Conservation (phyloP, 2,329 filamentous ascomycete species). For the Penicillium sp. region DNA sequence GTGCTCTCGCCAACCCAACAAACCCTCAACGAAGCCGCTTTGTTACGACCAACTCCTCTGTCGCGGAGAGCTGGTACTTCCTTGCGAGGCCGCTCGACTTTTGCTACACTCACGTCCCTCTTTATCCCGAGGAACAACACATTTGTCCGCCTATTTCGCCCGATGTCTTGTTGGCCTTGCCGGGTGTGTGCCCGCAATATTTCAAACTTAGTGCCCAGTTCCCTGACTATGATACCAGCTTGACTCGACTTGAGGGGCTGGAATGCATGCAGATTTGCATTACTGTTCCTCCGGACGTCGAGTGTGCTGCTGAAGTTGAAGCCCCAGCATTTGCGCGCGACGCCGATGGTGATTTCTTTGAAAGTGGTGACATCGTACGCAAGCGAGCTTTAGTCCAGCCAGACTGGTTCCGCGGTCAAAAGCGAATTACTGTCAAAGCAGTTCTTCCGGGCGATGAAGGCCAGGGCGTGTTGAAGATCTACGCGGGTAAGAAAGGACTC, state of each 20-base stretch:
- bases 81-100: constrained; percentile 80
- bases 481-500: constrained; percentile 85
- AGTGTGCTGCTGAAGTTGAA: constrained; percentile 88
- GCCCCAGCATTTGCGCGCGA: constrained; percentile 74
- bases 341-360: constrained; percentile 83
- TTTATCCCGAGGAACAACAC: constrained; percentile 83
- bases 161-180: constrained; percentile 78
- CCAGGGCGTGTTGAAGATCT: constrained; percentile 79
- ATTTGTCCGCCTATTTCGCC: constrained; percentile 82
- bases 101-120: constrained; percentile 92
- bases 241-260: constrained; percentile 78
- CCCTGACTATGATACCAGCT: constrained; percentile 83
- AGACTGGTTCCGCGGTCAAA: constrained; percentile 81
- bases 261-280: constrained; percentile 90
- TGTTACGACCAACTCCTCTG: constrained; percentile 62
- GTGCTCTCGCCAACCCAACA: constrained; percentile 82
- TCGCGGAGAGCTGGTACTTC: constrained; percentile 89
- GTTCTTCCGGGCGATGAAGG: constrained; percentile 88
- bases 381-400: constrained; percentile 87
- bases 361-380: constrained; percentile 77
- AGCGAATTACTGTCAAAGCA: constrained; percentile 90
- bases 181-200: constrained; percentile 77
- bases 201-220: constrained; percentile 78
- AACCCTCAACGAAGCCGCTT: constrained; percentile 75
- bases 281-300: constrained; percentile 80